Conservation (phyloP, 2,329 filamentous ascomycete genomes). For the Helotiales sp. region DNA sequence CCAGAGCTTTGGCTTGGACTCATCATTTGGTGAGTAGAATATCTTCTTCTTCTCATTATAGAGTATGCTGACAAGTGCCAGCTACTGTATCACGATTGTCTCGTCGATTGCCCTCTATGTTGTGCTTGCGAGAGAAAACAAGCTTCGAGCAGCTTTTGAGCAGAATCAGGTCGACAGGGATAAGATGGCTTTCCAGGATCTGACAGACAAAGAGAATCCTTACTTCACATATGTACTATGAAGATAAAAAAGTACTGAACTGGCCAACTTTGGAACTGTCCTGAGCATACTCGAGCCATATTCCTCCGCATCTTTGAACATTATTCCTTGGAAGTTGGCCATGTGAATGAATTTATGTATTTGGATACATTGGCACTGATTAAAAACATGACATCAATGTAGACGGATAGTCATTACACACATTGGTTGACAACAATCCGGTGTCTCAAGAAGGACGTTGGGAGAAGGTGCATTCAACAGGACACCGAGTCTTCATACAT, state of each 20-base stretch:
- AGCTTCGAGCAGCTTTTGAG: conserved; percentile 45
- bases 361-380: no score
- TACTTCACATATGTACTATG: conserved; percentile 58
- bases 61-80: conserved; percentile 34
- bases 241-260: not conserved
- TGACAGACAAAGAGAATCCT: conserved; percentile 68
- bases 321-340: no score
- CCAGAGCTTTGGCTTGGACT: conserved; percentile 70
- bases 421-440: no score
- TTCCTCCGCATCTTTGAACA: no score
- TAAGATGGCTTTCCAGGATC: conserved; percentile 64
- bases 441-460: no score
- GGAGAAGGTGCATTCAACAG: no score
- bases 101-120: conserved; percentile 56
- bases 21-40: conserved; percentile 52
- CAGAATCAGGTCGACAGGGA: conserved; percentile 62
- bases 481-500: no score
- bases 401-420: no score
- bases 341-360: no score
- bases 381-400: no score
- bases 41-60: not conserved
- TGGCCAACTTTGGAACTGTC: not conserved
- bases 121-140: conserved; percentile 61
- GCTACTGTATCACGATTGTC: conserved; percentile 67
- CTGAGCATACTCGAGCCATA: not conserved